phyloP scores from a whole-genome alignment of 257 asterid species.

The Solanum gandarillasii region DNA sequence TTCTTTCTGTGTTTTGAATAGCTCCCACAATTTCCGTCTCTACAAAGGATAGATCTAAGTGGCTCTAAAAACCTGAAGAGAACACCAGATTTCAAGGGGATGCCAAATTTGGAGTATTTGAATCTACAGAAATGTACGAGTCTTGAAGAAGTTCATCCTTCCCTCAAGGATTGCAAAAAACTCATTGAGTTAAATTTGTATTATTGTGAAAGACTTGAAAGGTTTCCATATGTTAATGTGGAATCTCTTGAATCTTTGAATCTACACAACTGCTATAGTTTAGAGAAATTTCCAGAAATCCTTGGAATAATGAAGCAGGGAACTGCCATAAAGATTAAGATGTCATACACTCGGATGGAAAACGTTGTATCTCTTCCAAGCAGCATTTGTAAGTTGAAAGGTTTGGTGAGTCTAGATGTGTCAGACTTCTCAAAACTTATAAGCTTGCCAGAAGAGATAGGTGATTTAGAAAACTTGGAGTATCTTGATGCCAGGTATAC shows the following conservation, averaged over 20 bases:
- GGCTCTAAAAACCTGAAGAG: accelerated
- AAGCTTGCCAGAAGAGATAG: not conserved
- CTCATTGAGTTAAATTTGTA: accelerated
- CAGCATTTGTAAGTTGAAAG: not conserved
- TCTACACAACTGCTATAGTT: accelerated
- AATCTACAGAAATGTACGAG: accelerated
- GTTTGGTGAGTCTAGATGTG: not conserved
- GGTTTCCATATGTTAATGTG: not conserved
- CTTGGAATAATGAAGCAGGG: too few species aligned
- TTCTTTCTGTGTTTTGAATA: too few species aligned
- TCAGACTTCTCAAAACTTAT: not conserved
- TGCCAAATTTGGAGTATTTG: not conserved
- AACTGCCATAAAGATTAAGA: accelerated
- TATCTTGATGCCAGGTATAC: not conserved
- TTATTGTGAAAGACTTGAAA: accelerated
- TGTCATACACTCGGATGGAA: accelerated
- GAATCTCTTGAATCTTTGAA: not conserved
- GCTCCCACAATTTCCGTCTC: not conserved
- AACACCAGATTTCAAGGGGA: not conserved
- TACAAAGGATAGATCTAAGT: not conserved
- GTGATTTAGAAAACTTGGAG: not conserved
- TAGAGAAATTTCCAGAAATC: too few species aligned
- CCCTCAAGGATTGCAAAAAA: not conserved
- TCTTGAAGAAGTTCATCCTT: not conserved
- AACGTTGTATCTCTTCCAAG: too few species aligned